phyloP scores from a whole-genome alignment of 2,329 filamentous ascomycete genomes.

The Tolypocladium pustulatum region DNA sequence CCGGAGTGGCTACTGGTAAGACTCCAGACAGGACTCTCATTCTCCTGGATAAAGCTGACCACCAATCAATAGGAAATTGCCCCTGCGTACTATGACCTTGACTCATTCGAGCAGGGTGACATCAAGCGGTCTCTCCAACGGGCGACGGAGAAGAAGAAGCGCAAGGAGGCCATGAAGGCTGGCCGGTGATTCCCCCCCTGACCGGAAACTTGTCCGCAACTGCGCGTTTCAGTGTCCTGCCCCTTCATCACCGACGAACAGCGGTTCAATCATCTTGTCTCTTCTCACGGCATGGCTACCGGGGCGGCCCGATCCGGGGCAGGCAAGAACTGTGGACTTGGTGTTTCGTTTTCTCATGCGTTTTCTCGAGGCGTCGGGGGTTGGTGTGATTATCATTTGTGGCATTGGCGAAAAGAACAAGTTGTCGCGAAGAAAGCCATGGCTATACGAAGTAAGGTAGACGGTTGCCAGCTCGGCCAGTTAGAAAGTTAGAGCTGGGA shows the following conservation, averaged over 20 bases:
- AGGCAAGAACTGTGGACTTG: background rate
- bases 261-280: background rate
- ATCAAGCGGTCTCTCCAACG: constrained; percentile 58
- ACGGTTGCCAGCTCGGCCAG: constrained; percentile 2
- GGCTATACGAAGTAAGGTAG: background rate
- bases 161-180: constrained; percentile 47
- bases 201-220: background rate
- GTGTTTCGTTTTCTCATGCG: background rate
- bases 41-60: background rate
- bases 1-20: constrained; percentile 89
- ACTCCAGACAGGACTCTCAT: background rate
- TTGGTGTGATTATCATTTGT: background rate
- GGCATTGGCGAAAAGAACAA: background rate
- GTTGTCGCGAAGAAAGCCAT: background rate
- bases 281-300: background rate
- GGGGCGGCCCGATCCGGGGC: background rate
- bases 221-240: background rate
- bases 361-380: background rate
- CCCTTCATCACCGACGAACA: background rate
- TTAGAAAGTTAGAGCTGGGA: constrained; percentile 6
- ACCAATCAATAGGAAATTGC: constrained; percentile 64
- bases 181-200: constrained; percentile 21
- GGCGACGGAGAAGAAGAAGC: constrained; percentile 48
- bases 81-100: constrained; percentile 81
- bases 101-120: constrained; percentile 75